Evolutionary conservation across 2,329 filamentous ascomycete genomes (phyloP).

Genomic region (Orbilia javanica): DNA sequence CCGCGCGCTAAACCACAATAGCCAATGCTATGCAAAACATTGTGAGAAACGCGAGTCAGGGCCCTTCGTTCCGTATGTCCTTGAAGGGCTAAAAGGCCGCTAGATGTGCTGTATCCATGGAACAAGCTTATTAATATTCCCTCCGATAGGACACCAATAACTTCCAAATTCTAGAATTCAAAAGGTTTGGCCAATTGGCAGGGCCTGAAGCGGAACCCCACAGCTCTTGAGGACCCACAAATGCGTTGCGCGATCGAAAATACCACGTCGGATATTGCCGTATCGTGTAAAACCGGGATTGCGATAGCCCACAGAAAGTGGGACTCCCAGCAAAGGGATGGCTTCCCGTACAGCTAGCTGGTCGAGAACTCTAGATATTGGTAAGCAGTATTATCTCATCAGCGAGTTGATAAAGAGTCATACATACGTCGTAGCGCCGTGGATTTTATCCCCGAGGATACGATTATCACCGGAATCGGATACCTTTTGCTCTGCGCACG

Average conservation of each 20-base stretch:
- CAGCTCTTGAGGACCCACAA: background rate
- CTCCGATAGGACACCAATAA: background rate
- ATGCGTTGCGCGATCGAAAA: slow-evolving; percentile 13
- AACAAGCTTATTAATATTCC: background rate
- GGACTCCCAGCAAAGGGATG: too few species aligned
- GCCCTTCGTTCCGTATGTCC: background rate
- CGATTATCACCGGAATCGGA: slow-evolving; percentile 21
- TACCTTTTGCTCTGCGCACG: background rate
- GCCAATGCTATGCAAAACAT: background rate
- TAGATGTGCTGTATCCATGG: background rate
- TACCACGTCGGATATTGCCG: slow-evolving; percentile 16
- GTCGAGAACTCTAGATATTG: background rate
- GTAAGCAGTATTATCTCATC: slow-evolving; percentile 15
- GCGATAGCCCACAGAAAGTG: background rate
- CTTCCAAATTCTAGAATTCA: background rate
- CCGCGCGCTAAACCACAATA: background rate
- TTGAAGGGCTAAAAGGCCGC: too few species aligned
- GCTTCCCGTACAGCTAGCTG: background rate
- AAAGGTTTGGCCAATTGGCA: background rate
- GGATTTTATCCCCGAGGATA: background rate
- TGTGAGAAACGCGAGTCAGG: background rate
- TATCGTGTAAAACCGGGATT: slow-evolving; percentile 16
- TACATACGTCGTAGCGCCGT: slow-evolving; percentile 1
- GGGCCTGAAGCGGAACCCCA: background rate
- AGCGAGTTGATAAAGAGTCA: slow-evolving; percentile 19